Base-by-base conservation (phyloP, 2,329 filamentous ascomycete genomes). In the Cladobotryum protrusum region DNA sequence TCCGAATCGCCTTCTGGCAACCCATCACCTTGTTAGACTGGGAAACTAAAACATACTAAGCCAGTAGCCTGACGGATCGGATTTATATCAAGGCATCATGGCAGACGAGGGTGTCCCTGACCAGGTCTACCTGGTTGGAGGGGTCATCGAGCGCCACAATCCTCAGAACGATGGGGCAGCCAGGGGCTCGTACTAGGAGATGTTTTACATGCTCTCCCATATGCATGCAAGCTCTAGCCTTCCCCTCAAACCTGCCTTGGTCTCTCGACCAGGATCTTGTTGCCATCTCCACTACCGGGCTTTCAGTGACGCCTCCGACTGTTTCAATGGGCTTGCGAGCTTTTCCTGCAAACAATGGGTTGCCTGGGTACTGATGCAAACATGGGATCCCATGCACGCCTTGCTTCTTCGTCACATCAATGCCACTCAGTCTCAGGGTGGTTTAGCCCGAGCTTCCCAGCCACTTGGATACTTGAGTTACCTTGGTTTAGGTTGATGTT, bases 381-480 rank as follows among this genome's bases (percentile, higher is more conserved):
- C 39, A 45, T 15, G 20, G 14, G 19, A 18, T 37, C 36, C 45
- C 24, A 41, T 20, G n/a, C 41, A 17, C 13, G 13, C 42, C 43
- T 15, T 24, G 11, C 52, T 45, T 45, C 24, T 29, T 9, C 6
- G 24, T 29, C 11, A 29, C 24, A 29, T 29, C 24, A 29, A 29
- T 29, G 6, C 24, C 24, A 8, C 24, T 29, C 24, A 9, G 56
- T 59, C 54, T 58, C 56, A 58, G 56, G 49, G 29, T 45, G 24
- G 43, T 52, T 54, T 52, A 46, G 47, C 50, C 50, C 56, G 44
- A 53, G 50, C 46, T 46, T 45, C 40, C 45, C 43, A 41, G 50
- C 49, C 44, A 46, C 50, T 50, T 50, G 52, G 53, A 53, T 50
- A 53, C 49, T 48, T 39, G 46, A 40, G 44, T 36, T 41, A 51